Evolutionary conservation across 2,329 filamentous ascomycete genomes (phyloP), one percentile per base, ranked within the genome.

Genomic region (Aspergillus texensis): DNA sequence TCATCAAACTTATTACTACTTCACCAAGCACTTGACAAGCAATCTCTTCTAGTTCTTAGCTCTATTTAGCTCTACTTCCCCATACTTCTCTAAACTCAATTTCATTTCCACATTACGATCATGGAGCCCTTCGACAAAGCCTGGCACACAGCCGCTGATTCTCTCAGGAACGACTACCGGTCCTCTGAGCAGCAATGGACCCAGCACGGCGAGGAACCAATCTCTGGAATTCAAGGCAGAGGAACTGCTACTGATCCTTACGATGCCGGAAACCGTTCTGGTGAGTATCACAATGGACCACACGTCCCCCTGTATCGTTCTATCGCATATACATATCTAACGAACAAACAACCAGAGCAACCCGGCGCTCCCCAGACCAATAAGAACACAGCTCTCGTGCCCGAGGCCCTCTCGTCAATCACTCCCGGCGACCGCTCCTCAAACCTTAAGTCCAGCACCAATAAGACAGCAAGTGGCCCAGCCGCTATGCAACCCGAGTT

Each of bases 261-360:
- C 71, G 92, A 95, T 73, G 87, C 88, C 62, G 92, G 92, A 56
- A 95, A 95, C 75, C 79, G 86, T n/a, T 84, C 87, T 81, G 85
- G 82, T 87, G 76, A 69, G 79, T 67, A 36, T 52, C 30, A 11
- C 6, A 19, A 21, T 36, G 32, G 32, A 58, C 57, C 36, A 64
- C 53, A 32, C 48, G 14, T 24, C 52, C 12, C 32, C 19, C 11
- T 5, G 6, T 6, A 16, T 26, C 10, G 8, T 30, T 24, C 12
- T 19, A 28, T 24, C n/a, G 26, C 34, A 50, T 55, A 58, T 28
- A 32, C 34, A 45, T 55, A 58, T 28, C 53, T 64, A 56, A 60
- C 21, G 48, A 30, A 46, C 12, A 34, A n/a, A 41, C 14, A 30
- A 11, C 19, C 48, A 76, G 74, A 76, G 52, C 74, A 75, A 72